Evolutionary conservation across 2,329 filamentous ascomycete species (phyloP), one percentile per base, ranked within the genome.

Genomic region (Trichoderma gracile): DNA sequence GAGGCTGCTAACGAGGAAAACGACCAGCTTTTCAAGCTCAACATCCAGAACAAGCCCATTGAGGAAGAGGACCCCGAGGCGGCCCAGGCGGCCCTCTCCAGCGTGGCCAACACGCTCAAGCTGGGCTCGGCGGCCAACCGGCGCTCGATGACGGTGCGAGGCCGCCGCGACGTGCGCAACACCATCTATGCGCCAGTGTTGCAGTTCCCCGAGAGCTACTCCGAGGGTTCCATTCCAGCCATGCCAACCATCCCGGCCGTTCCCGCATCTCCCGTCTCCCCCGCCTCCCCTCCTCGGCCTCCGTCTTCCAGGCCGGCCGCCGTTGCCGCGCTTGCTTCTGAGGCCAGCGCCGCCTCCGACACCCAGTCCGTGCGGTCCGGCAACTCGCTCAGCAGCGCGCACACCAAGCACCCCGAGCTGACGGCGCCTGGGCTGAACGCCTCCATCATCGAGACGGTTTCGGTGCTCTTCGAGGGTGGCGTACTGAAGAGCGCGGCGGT

Each of bases 381-480:
- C 2, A 91, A 92, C 68, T 96, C 93, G 2, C 79, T 94, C 47
- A 88, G 87, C 69, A 86, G 87, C 49, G 83, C 83, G 4, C 86
- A 90, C n/a, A 80, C 86, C 58, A 89, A 88, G 71, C 95, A 99
- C 74, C 89, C 92, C 0, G 93, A 97, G 19, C 82, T 96, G 77
- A 85, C 89, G 60, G 85, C 86, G 10, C 86, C 90, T 1, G 94
- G 95, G 2, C 81, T 99, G 6, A 95, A 92, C 75, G 88, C 91
- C 3, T 98, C 94, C 15, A 85, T 98, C 63, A 90, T 98, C 57
- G 95, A 99, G 76, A 95, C 90, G 0, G 87, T 98, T n/a, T 95
- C 88, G 67, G 91, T 91, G 15, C 87, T 86, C 60, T 96, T 97
- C 73, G 89, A 93, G 64, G 85, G 89, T 40, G 91, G 91, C 9